Base-by-base conservation (phyloP, 2,329 filamentous ascomycete genomes). In the Fusarium mundagurra region DNA sequence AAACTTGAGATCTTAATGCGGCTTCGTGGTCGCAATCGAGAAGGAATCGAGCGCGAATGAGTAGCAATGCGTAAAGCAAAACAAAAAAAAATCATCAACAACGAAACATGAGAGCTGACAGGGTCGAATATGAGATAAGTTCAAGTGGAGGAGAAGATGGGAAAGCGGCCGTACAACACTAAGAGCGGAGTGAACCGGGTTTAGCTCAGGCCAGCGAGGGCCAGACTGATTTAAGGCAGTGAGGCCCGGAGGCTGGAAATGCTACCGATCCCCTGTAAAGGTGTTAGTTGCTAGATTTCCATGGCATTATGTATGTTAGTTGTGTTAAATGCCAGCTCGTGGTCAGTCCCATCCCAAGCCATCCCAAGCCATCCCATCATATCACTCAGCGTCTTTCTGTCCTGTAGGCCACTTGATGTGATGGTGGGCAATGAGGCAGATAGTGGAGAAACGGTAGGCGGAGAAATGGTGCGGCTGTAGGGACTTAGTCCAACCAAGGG, bases 211-310 rank as follows among this genome's bases (percentile, higher is more conserved):
- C 36, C 27, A 13, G 24, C 47, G 27, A 50, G 57, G 63, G 57
- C 63, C 48, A 61, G 45, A 55, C 41, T 45, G 22, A 61, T 61
- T 55, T 66, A 61, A 48, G 63, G 43, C 34, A 65, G 47, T 41
- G 44, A 59, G 34, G 45, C 54, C 22, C 34, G 57, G 48, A 55
- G 63, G 63, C 48, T 61, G 57, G 43, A 48, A 57, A 43, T 22
- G 22, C 60, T 50, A 33, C 22, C 33, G 22, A 27, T 33, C 47
- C 63, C 55, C 48, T 54, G 55, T 43, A 51, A 27, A 18, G 41
- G 20, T 45, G 20, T 58, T 45, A 41, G 54, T 38, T 59, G 55
- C 50, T 64, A 31, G 34, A 43, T 57, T 24, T 50, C 5, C 38
- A 39, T 44, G 29, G 39, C 29, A 57, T 57, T 43, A 43, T 33